Percentiles rank a stretch among this genome's conserved stretches.
Conservation (phyloP, 2,329 filamentous ascomycete genomes). For the Xylariaceae sp. region DNA sequence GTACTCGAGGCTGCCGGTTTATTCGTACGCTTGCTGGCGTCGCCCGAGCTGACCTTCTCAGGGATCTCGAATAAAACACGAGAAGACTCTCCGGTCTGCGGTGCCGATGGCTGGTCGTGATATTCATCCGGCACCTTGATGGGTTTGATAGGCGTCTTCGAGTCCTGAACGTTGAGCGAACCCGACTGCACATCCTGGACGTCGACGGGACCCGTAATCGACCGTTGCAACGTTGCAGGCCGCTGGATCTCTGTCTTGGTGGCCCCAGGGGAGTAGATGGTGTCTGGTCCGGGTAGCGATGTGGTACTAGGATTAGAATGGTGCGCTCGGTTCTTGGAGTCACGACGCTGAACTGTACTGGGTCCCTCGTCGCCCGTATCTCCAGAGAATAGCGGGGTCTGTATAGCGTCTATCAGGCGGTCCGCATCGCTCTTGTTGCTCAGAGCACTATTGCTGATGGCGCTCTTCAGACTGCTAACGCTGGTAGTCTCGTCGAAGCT, state of each 20-base stretch:
- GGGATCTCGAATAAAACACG: conserved; percentile 33
- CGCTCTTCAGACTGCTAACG: conserved; percentile 32
- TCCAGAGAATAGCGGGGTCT: conserved; percentile 45
- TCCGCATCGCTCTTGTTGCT: conserved; percentile 59
- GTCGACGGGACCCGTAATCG: conserved; percentile 1
- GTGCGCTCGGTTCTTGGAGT: conserved; percentile 11
- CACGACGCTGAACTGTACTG: conserved; percentile 9
- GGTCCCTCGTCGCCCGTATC: conserved; percentile 23
- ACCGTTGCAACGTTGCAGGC: conserved; percentile 3
- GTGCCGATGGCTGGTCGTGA: conserved; percentile 22
- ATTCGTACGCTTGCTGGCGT: conserved; percentile 1
- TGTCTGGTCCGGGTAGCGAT: conserved; percentile 6
- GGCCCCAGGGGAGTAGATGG: not conserved
- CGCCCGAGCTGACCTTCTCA: conserved; percentile 5
- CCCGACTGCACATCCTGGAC: conserved; percentile 25
- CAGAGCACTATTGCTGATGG: conserved; percentile 40
- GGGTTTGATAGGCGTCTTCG: conserved; percentile 38
- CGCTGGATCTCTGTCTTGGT: conserved; percentile 1
- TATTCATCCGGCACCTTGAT: conserved; percentile 44
- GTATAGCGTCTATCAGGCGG: conserved; percentile 63
- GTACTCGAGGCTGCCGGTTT: not conserved
- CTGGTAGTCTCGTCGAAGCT: conserved; percentile 33
- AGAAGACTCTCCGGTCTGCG: conserved; percentile 26
- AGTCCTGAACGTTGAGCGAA: conserved; percentile 32
- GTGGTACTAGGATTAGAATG: conserved; percentile 6